phyloP scores from a whole-genome alignment of 768 basidiomycete genomes.

The Auricularia cornea region DNA sequence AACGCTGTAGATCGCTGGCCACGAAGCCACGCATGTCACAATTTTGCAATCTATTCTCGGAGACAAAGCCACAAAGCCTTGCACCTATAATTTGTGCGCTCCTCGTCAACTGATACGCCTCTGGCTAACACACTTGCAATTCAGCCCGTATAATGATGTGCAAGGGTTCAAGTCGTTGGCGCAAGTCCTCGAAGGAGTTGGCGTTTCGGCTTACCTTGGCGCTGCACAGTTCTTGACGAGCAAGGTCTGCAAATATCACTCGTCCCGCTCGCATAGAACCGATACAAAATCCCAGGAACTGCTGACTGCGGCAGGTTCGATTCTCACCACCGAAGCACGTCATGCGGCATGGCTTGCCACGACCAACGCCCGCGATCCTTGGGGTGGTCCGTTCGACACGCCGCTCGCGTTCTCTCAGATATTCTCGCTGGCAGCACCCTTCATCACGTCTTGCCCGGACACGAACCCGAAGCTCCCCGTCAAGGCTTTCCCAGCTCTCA shows the following conservation, averaged over 20 bases:
- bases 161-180: conserved; percentile 42
- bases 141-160: conserved; percentile 38
- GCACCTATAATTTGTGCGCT: conserved; percentile 54
- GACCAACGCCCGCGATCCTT: conserved; percentile 38
- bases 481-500: conserved; percentile 44
- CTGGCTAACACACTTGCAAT: neutral
- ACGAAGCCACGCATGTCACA: conserved; percentile 49
- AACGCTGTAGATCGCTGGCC: conserved; percentile 42
- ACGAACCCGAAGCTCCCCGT: conserved; percentile 41
- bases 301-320: conserved; percentile 46
- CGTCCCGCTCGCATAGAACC: no score
- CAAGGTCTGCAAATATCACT: neutral
- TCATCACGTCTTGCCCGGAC: conserved; percentile 46
- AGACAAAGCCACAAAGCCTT: conserved; percentile 38
- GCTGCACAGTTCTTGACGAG: conserved; percentile 40
- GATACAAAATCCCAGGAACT: no score
- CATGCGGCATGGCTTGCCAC: conserved; percentile 57
- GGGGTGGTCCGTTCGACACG: conserved; percentile 54
- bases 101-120: neutral
- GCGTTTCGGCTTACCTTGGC: conserved; percentile 48
- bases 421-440: conserved; percentile 32
- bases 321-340: conserved; percentile 52
- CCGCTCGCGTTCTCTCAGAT: conserved; percentile 25
- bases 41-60: conserved; percentile 41
- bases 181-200: conserved; percentile 46